Percentiles rank a stretch among this genome's conserved stretches.
Conservation (phyloP, 208 protist genomes). For the Acanthamoeba culbertsoni region DNA sequence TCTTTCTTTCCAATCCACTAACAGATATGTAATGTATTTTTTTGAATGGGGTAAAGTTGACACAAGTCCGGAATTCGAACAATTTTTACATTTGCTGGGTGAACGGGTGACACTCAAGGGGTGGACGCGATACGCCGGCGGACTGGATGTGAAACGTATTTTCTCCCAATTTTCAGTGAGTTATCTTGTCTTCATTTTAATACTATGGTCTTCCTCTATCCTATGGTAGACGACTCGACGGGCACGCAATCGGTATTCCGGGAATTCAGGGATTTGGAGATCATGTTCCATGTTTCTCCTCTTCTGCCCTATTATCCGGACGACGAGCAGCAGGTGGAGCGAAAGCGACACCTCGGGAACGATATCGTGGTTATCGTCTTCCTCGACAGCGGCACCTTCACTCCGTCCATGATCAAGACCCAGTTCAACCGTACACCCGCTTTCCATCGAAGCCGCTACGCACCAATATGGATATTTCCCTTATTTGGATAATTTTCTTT, state of each 20-base stretch:
- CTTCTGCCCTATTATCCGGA: slow-evolving; percentile 49
- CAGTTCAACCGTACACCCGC: slow-evolving; percentile 42
- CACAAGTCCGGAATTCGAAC: slow-evolving; percentile 31
- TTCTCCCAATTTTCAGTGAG: not conserved
- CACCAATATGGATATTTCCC: not conserved
- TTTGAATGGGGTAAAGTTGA: not conserved
- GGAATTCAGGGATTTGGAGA: not conserved
- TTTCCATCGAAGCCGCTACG: not conserved
- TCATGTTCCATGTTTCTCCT: slow-evolving; percentile 62
- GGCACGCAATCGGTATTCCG: slow-evolving; percentile 49
- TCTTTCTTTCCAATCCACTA: not conserved
- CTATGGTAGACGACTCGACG: not conserved
- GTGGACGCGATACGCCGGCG: slow-evolving; percentile 52
- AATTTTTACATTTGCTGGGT: slow-evolving; percentile 62
- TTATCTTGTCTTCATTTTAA: not conserved
- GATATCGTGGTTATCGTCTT: slow-evolving; percentile 64
- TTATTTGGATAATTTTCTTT: too few relatives aligned
- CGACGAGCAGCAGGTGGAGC: slow-evolving; percentile 47
- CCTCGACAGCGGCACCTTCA: slow-evolving; percentile 20
- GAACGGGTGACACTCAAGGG: slow-evolving; percentile 57
- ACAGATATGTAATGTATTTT: not conserved
- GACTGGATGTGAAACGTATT: slow-evolving; percentile 62
- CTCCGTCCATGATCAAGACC: slow-evolving; percentile 55
- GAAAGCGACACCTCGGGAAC: slow-evolving; percentile 52
- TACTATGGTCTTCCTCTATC: not conserved